Conservation (phyloP, 73 alveolate genomes). For the Tetrahymena thermophila region DNA sequence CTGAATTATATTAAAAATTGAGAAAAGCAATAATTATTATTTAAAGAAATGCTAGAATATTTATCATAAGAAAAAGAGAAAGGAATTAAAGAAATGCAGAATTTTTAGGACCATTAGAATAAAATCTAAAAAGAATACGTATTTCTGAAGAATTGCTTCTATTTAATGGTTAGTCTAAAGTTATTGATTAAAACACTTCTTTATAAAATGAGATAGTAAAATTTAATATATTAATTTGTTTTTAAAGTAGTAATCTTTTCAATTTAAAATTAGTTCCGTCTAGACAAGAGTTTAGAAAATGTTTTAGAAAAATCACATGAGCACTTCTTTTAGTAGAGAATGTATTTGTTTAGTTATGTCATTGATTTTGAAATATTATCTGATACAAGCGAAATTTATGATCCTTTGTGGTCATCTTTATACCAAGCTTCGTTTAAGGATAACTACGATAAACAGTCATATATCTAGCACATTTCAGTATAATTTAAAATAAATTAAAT, state of each 20-base stretch:
- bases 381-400: conserved; percentile 39
- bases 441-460: conserved; percentile 18
- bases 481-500: neutral
- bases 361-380: conserved; percentile 33
- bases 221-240: neutral
- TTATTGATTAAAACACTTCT: neutral
- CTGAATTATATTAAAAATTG: conserved; percentile 44
- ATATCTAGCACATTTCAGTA: neutral
- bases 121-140: neutral
- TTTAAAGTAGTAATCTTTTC: neutral
- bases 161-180: neutral
- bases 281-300: neutral
- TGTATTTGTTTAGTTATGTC: conserved; percentile 31
- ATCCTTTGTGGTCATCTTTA: conserved; percentile 31
- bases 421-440: conserved; percentile 34
- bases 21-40: conserved; percentile 41
- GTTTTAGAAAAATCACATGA: neutral
- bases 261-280: neutral
- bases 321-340: neutral
- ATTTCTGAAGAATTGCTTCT: neutral
- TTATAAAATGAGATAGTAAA: neutral
- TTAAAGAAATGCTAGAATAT: conserved; percentile 6
- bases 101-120: neutral
- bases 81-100: neutral
- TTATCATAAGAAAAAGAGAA: conserved; percentile 1